phyloP scores from a whole-genome alignment of 2,329 filamentous ascomycete genomes.

The Nigrograna mackinnonii region DNA sequence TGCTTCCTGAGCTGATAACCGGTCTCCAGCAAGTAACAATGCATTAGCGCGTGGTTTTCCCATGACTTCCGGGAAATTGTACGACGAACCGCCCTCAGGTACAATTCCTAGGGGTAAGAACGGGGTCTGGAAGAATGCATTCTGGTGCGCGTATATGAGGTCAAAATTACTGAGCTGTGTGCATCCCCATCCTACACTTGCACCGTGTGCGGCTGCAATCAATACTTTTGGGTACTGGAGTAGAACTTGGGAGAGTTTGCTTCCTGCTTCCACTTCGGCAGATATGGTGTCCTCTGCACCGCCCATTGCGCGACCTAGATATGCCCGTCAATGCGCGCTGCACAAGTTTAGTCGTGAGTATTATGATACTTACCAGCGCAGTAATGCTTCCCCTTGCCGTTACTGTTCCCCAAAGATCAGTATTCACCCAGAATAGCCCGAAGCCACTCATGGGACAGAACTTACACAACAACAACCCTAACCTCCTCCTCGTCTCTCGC shows the following conservation, averaged over 20 bases:
- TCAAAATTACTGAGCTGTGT: conserved; percentile 19
- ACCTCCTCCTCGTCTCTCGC: conserved; percentile 16
- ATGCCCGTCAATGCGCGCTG: too few relatives aligned
- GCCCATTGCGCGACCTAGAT: conserved; percentile 15
- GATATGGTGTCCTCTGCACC: conserved; percentile 14
- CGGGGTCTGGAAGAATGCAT: conserved; percentile 22
- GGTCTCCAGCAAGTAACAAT: conserved; percentile 18
- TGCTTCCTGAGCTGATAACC: conserved; percentile 16
- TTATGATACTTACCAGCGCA: conserved; percentile 12
- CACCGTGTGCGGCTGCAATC: conserved; percentile 20
- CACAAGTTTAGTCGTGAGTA: background rate
- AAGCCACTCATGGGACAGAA: background rate
- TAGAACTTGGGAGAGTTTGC: conserved; percentile 12
- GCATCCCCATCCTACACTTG: conserved; percentile 22
- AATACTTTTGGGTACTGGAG: conserved; percentile 17
- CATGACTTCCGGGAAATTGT: conserved; percentile 20
- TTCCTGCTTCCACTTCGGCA: conserved; percentile 19
- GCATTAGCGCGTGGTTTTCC: conserved; percentile 17
- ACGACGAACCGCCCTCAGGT: conserved; percentile 20
- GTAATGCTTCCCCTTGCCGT: conserved; percentile 17
- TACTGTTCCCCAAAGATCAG: conserved; percentile 3
- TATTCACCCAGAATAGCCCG: background rate
- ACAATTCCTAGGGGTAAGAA: conserved; percentile 19
- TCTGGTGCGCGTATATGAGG: conserved; percentile 18
- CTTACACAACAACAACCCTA: conserved; percentile 16